Evolutionary conservation across 495 filamentous ascomycete species (phyloP).

Genomic region (Hypoxylon intermedium): DNA sequence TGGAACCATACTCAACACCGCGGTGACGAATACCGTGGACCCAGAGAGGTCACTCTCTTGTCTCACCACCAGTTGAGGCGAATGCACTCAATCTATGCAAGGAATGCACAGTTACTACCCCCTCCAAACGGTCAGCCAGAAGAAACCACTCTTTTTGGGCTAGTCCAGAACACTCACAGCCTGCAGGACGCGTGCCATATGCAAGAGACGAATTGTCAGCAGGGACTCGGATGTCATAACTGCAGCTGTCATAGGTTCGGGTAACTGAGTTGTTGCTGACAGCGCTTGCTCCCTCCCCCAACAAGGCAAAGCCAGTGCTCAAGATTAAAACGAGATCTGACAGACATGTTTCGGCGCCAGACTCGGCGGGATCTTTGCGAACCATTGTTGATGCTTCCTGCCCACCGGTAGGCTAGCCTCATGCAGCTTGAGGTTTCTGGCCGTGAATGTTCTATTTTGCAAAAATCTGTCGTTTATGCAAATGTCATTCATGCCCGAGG

Average conservation of each 20-base stretch:
- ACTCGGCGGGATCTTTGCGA: conserved; percentile 2
- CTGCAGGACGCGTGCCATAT: conserved; percentile 21
- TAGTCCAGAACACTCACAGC: conserved; percentile 19
- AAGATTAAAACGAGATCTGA: conserved; percentile 14
- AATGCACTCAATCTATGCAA: conserved; percentile 17
- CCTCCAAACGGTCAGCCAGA: conserved; percentile 11
- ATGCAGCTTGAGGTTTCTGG: conserved; percentile 13
- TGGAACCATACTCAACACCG: background rate
- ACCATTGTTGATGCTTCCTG: background rate
- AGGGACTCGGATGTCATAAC: conserved; percentile 12
- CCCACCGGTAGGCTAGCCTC: background rate
- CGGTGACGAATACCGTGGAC: background rate
- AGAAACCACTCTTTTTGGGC: background rate
- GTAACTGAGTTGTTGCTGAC: conserved; percentile 19
- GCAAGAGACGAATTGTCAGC: conserved; percentile 19
- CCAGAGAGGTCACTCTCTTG: background rate
- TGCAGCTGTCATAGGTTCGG: conserved; percentile 31
- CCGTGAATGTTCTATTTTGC: background rate
- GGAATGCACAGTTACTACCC: conserved; percentile 1
- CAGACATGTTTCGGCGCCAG: conserved; percentile 8
- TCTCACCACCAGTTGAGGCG: conserved; percentile 1
- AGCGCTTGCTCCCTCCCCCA: conserved; percentile 12
- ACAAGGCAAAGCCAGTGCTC: conserved; percentile 10
- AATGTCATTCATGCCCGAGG: background rate
- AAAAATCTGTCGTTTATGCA: background rate